Evolutionary conservation across 441 rosid species (phyloP).

Genomic region (Euphorbia schlechtendalii): DNA sequence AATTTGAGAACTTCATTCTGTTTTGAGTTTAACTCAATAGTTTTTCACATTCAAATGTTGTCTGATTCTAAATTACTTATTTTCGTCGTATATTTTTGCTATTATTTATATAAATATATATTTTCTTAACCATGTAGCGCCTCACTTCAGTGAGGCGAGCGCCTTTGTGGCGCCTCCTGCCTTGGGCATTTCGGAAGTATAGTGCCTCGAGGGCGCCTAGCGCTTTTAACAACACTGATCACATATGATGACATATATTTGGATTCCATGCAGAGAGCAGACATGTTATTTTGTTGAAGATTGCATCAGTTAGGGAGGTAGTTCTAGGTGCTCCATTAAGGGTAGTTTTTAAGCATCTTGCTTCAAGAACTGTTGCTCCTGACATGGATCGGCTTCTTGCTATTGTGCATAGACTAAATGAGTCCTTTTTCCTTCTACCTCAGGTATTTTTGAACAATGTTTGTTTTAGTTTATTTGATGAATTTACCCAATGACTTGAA

Average conservation of each 20-base stretch:
- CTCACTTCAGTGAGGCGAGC: too few relatives aligned
- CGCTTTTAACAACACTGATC: too few relatives aligned
- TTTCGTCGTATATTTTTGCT: too few relatives aligned
- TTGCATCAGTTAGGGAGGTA: conserved; percentile 89
- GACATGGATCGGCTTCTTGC: conserved; percentile 57
- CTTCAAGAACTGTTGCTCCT: conserved; percentile 63
- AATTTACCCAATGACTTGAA: background rate
- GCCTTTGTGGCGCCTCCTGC: too few relatives aligned
- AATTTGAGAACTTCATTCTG: too few relatives aligned
- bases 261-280: conserved; percentile 43
- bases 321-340: conserved; percentile 91
- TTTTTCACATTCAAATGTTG: too few relatives aligned
- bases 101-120: too few relatives aligned
- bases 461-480: background rate
- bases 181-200: too few relatives aligned
- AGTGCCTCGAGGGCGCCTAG: too few relatives aligned
- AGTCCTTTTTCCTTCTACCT: conserved; percentile 79
- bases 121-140: too few relatives aligned
- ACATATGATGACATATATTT: conserved; percentile 20
- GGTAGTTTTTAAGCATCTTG: conserved; percentile 60
- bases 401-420: conserved; percentile 86
- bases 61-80: too few relatives aligned
- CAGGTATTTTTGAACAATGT: conserved; percentile 36
- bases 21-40: too few relatives aligned
- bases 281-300: conserved; percentile 51